Evolutionary conservation across 805 yeast genomes (phyloP), one percentile per base, ranked within the genome.

Genomic region (Wickerhamomyces kurtzmanii): DNA sequence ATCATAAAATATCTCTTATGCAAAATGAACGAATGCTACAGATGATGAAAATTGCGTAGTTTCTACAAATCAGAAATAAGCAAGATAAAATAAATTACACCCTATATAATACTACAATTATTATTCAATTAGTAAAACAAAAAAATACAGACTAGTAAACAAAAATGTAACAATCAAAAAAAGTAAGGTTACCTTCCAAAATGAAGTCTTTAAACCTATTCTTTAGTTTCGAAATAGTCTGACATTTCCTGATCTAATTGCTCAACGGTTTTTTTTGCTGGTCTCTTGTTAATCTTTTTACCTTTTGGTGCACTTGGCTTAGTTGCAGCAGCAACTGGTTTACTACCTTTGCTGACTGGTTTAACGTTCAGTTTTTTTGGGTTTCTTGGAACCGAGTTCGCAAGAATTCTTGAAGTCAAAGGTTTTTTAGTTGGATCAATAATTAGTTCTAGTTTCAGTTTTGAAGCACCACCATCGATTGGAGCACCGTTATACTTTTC

Each of bases 191-290:
- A n/a, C n/a, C n/a, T n/a, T n/a, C n/a, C n/a, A n/a, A n/a, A n/a
- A n/a, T n/a, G n/a, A n/a, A n/a, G n/a, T n/a, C n/a, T n/a, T n/a
- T n/a, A 21, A 20, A 15, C 14, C 35, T 47, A 49, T 30, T 57
- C 57, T 38, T 59, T 58, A 39, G 59, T 63, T 37, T 74, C 75
- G 45, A 89, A 87, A 63, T 89, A 89, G 53, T 87, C 97, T 38
- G 86, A 81, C 98, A 91, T 89, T 64, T 89, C 97, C 53, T 87
- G 94, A 60, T 91, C 98, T 51, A 89, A 74, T 60, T 91, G 89
- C 55, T 83, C 97, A 39, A 82, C 67, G 29, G 94, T 75, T 71
- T 86, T 86, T 60, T 69, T 67, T 35, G 64, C 66, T 34, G 68
- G 64, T 41, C 51, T 57, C 40, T 51, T 59, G 42, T 21, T 28